Evolutionary conservation across 2,329 filamentous ascomycete species (phyloP).

Genomic region (Penicillium sp.): DNA sequence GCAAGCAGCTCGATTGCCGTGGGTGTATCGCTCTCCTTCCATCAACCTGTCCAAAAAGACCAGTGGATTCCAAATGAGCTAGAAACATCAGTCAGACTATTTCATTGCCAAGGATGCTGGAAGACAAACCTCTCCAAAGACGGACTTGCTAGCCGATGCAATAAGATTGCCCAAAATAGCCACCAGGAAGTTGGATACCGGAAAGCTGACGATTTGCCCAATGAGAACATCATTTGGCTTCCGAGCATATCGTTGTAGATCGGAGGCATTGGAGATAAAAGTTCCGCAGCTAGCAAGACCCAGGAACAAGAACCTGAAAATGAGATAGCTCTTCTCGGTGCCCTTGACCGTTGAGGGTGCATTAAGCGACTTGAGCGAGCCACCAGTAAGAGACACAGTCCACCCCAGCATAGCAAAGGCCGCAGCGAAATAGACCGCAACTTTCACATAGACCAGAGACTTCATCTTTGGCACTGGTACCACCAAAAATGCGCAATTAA

Average conservation of each 20-base stretch:
- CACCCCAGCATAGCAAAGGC: slow-evolving; percentile 45
- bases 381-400: slow-evolving; percentile 37
- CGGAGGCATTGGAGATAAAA: slow-evolving; percentile 42
- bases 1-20: slow-evolving; percentile 39
- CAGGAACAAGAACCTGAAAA: slow-evolving; percentile 41
- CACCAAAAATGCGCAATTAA: slow-evolving; percentile 42
- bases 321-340: slow-evolving; percentile 38
- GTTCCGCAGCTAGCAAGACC: slow-evolving; percentile 26
- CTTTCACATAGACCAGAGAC: slow-evolving; percentile 36
- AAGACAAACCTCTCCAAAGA: slow-evolving; percentile 32
- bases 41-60: slow-evolving; percentile 38
- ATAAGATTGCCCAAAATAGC: slow-evolving; percentile 45
- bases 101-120: too few species aligned
- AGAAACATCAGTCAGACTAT: neutral
- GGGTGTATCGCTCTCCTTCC: slow-evolving; percentile 36
- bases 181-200: slow-evolving; percentile 41
- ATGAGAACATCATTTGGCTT: slow-evolving; percentile 44
- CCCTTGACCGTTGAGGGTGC: slow-evolving; percentile 35
- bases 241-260: slow-evolving; percentile 48
- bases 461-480: slow-evolving; percentile 44
- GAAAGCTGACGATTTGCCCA: slow-evolving; percentile 46
- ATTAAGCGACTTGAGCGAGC: slow-evolving; percentile 23
- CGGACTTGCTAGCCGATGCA: slow-evolving; percentile 30
- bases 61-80: slow-evolving; percentile 41
- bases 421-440: slow-evolving; percentile 41